Evolutionary conservation across 352 stramenopile genomes (phyloP).

Genomic region (Pythium guiyangense): DNA sequence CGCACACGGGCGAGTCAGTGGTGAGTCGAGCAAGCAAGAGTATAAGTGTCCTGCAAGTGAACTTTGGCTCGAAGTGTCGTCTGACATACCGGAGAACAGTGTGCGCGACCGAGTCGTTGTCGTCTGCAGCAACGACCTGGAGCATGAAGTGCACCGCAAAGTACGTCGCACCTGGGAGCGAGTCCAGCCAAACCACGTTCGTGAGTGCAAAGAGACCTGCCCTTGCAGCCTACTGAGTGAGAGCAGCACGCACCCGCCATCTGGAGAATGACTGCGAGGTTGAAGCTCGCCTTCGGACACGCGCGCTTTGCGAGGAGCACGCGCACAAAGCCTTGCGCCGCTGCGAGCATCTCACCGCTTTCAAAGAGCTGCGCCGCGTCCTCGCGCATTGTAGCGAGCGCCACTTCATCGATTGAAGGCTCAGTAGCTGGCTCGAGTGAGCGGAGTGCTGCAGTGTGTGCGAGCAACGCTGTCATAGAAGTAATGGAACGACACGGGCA

Average conservation of each 20-base stretch:
- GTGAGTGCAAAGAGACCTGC: too few relatives aligned
- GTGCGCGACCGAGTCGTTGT: conserved; percentile 72
- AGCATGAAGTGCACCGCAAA: conserved; percentile 67
- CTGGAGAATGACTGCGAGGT: conserved; percentile 71
- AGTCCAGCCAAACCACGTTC: too few relatives aligned
- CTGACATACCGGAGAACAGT: conserved; percentile 52
- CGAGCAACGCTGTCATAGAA: neutral
- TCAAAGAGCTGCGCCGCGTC: conserved; percentile 43
- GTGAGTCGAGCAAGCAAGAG: neutral
- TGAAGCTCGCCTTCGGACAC: conserved; percentile 71
- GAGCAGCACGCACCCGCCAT: conserved; percentile 35
- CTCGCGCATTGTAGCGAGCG: conserved; percentile 40
- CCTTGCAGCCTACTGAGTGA: too few relatives aligned
- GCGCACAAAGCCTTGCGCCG: conserved; percentile 38
- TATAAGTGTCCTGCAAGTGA: too few relatives aligned
- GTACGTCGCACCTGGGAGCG: conserved; percentile 44
- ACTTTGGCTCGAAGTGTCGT: neutral
- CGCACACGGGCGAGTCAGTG: too few relatives aligned
- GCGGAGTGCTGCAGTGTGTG: neutral
- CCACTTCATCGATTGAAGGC: neutral
- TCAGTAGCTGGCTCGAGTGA: neutral
- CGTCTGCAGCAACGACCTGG: conserved; percentile 54
- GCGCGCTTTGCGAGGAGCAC: conserved; percentile 42
- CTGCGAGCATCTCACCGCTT: conserved; percentile 39
- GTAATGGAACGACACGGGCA: too few relatives aligned